Evolutionary conservation across 2,329 filamentous ascomycete genomes (phyloP), one percentile per base, ranked within the genome.

Genomic region (Parafenestella ontariensis): DNA sequence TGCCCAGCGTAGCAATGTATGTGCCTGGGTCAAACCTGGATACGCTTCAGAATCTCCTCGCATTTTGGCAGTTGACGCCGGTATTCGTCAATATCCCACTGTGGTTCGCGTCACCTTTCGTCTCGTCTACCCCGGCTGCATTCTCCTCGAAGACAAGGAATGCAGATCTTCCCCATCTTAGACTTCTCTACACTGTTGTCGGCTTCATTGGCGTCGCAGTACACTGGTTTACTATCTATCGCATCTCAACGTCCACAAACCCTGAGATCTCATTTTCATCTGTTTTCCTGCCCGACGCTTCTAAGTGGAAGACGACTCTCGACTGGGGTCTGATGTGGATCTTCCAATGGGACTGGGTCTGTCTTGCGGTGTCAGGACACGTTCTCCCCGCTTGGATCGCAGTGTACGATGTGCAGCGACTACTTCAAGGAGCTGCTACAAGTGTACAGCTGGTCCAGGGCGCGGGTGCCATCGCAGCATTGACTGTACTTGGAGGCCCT

Each of bases 311-410:
- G 21, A 53, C 39, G 1, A 45, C 46, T 3, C 24, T 56, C 15
- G 40, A 46, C 18, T 52, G 49, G 29, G 62, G 59, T 3, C 15
- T 65, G 21, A 23, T 63, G 3, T 63, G 44, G 37, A 54, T 65
- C n/a, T 65, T 65, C 37, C 62, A 65, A n/a, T 63, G 62, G 46
- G 62, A 65, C 24, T 65, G 62, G 62, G 15, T 59, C 10, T 36
- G 61, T 11, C 21, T 23, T n/a, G 44, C 39, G 4, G 1, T 47
- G n/a, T 37, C 9, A 34, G 15, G 44, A n/a, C 45, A 37, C 21
- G 20, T 61, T 1, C 36, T 63, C 1, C 34, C 49, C 3, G 31
- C 55, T 11, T 54, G 52, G 42, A 54, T 61, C 21, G 55, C 62
- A 2, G 43, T 59, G 5, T 59, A 49, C 23, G 62, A 65, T 46